A percentile compares a stretch with the other conserved stretches of the same genome.
These are phyloP conservation scores for Danielia oregonensis DNA, from an alignment of 805 yeast species.

Conservation along the genomic window DNA sequence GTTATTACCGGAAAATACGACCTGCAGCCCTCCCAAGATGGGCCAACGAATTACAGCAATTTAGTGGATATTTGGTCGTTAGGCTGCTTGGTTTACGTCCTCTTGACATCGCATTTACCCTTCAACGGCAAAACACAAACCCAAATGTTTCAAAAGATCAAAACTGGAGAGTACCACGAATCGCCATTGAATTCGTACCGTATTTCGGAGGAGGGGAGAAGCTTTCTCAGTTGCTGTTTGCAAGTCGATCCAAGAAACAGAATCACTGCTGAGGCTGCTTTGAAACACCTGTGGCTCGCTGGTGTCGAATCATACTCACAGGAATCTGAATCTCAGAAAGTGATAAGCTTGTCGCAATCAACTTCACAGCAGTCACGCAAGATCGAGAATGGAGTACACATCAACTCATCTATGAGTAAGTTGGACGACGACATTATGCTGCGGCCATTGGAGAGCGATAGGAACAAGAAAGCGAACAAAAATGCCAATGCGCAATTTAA, in stretches of 20 bases:
- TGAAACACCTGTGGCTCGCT: constrained; percentile 78
- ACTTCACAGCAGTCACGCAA: constrained; percentile 60
- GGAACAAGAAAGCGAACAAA: constrained; percentile 17
- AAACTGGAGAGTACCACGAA: constrained; percentile 74
- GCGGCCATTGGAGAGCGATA: constrained; percentile 36
- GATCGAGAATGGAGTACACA: constrained; percentile 36
- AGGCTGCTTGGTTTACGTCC: constrained; percentile 90
- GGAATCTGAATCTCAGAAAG: constrained; percentile 26
- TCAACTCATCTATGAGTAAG: constrained; percentile 33
- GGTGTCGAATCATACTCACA: constrained; percentile 25
- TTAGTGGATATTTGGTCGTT: constrained; percentile 97
- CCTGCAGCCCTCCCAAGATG: constrained; percentile 23
- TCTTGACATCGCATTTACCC: constrained; percentile 89
- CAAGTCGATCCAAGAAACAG: constrained; percentile 74
- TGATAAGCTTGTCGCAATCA: constrained; percentile 64
- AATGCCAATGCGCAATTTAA: constrained; percentile 33
- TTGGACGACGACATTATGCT: constrained; percentile 42
- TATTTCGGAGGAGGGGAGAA: constrained; percentile 65
- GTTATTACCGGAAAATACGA: constrained; percentile 61
- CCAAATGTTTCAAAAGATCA: constrained; percentile 72
- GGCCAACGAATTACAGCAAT: constrained; percentile 59
- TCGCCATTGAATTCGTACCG: constrained; percentile 65
- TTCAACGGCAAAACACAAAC: constrained; percentile 92
- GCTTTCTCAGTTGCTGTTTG: constrained; percentile 65
- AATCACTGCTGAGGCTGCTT: constrained; percentile 71